Evolutionary conservation across 2,329 filamentous ascomycete genomes (phyloP).

Genomic region (Botrytis medusae): DNA sequence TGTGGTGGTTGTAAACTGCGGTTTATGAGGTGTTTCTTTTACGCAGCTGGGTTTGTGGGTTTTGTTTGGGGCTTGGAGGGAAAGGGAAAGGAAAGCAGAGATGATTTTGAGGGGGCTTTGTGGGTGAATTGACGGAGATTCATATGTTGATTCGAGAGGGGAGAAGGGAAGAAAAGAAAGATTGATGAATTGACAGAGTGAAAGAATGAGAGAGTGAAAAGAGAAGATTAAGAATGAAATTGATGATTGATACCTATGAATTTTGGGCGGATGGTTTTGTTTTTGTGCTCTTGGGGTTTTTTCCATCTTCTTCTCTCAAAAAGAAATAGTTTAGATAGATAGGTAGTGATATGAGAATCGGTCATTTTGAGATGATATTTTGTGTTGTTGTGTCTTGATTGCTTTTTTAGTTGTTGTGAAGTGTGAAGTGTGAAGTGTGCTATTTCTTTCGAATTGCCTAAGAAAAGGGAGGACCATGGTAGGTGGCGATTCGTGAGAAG

Average conservation of each 20-base stretch:
- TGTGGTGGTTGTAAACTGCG: neutral
- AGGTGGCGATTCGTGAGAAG: too few species aligned
- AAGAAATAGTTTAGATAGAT: neutral
- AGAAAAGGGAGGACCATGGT: too few species aligned
- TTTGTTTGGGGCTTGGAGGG: neutral
- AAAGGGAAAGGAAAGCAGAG: too few species aligned
- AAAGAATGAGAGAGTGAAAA: neutral
- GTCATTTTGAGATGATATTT: neutral
- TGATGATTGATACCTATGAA: constrained; percentile 18
- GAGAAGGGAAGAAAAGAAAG: neutral
- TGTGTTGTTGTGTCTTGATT: neutral
- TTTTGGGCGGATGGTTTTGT: constrained; percentile 4
- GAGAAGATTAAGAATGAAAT: constrained; percentile 7
- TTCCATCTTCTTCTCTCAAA: neutral
- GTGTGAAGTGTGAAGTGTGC: too few species aligned
- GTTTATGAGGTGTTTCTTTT: neutral
- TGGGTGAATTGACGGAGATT: neutral
- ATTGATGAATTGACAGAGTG: neutral
- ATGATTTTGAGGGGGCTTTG: neutral
- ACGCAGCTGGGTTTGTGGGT: neutral
- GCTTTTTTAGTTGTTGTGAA: too few species aligned
- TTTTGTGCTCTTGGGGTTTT: neutral
- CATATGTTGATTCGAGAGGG: neutral
- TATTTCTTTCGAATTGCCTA: too few species aligned
- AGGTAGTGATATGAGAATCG: neutral